A percentile compares a stretch with the other conserved stretches of the same genome.
phyloP scores from a whole-genome alignment of 257 asterid species.

The Nyctanthes arbortristis region DNA sequence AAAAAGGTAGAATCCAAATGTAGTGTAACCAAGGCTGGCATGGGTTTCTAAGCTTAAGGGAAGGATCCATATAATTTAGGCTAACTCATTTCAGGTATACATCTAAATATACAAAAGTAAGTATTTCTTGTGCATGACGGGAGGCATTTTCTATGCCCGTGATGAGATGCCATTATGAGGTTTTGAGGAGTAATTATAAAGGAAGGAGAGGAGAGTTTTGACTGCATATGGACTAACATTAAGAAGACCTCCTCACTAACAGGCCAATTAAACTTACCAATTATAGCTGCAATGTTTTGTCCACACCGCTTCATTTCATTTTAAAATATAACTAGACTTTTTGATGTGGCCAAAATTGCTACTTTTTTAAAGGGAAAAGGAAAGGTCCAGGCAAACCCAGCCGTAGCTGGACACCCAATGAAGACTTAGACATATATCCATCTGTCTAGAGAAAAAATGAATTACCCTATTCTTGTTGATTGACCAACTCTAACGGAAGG shows the following conservation, averaged over 20 bases:
- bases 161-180: no score
- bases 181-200: no score
- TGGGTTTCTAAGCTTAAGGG: neutral
- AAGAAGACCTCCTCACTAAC: neutral
- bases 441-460: conserved; percentile 11
- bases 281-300: no score
- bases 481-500: conserved; percentile 69
- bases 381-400: no score
- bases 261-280: no score
- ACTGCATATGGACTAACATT: neutral
- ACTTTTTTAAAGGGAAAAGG: no score
- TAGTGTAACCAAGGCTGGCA: neutral
- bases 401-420: no score
- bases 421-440: neutral
- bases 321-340: no score
- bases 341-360: no score
- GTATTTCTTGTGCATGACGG: neutral
- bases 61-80: no score
- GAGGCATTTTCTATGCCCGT: neutral
- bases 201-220: neutral
- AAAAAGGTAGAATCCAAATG: neutral
- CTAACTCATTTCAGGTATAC: neutral
- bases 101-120: neutral
- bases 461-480: conserved; percentile 84
- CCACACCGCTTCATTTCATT: no score